Percentiles rank a stretch among this genome's conserved stretches.
phyloP scores from a whole-genome alignment of 2,329 filamentous ascomycete genomes.

The Aspergillus tubingensis region DNA sequence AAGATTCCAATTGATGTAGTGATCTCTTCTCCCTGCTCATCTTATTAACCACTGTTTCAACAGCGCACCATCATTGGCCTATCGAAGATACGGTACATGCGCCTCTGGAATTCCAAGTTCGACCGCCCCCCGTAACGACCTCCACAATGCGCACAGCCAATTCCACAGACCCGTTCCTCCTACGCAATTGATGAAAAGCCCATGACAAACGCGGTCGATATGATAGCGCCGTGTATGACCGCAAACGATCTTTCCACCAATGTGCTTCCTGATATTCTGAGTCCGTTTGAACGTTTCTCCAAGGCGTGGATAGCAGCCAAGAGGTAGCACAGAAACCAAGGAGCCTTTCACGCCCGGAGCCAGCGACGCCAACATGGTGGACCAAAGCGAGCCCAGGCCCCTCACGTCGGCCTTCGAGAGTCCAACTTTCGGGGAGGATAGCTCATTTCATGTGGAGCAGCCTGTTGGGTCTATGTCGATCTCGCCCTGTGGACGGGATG shows the following conservation, averaged over 20 bases:
- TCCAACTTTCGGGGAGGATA: conserved; percentile 81
- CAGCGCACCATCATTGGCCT: neutral
- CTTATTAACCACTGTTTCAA: neutral
- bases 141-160: conserved; percentile 18
- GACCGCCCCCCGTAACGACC: conserved; percentile 10
- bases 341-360: neutral
- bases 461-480: conserved; percentile 87
- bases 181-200: conserved; percentile 11
- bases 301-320: conserved; percentile 10
- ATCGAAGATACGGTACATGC: neutral
- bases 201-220: conserved; percentile 15
- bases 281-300: conserved; percentile 1
- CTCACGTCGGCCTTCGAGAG: conserved; percentile 71
- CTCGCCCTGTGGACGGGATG: conserved; percentile 85
- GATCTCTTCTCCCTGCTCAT: neutral
- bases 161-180: neutral
- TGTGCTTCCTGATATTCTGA: conserved; percentile 16
- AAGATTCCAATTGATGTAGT: neutral
- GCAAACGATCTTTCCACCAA: conserved; percentile 10
- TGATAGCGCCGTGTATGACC: conserved; percentile 12
- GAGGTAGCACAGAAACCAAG: conserved; percentile 5
- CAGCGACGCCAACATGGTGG: conserved; percentile 31
- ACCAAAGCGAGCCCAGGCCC: conserved; percentile 40
- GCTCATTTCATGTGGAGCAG: conserved; percentile 78
- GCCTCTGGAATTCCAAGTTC: conserved; percentile 3